Percentiles rank a stretch among this genome's conserved stretches.
Conservation (phyloP, 495 filamentous ascomycete species). For the Aspergillus panamensis region DNA sequence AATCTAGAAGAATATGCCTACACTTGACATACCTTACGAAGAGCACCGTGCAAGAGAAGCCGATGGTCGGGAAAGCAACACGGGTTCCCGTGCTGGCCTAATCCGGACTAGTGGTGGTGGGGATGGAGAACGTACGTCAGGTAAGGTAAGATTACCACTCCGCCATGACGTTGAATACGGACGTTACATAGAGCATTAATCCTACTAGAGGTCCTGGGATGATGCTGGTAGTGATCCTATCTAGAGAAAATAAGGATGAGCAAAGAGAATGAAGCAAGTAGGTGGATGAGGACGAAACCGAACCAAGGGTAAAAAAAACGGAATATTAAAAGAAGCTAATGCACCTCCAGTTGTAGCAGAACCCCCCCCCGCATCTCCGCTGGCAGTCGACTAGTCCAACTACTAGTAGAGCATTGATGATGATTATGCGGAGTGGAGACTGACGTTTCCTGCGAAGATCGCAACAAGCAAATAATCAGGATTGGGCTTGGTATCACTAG, state of each 20-base stretch:
- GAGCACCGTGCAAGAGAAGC: no score
- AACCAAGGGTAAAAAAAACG: no score
- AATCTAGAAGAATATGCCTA: no score
- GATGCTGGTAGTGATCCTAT: neutral
- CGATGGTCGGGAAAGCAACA: conserved; percentile 7
- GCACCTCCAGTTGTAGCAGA: no score
- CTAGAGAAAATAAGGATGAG: no score
- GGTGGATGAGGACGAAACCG: no score
- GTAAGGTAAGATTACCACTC: conserved; percentile 5
- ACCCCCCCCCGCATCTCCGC: no score
- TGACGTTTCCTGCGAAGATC: conserved; percentile 12
- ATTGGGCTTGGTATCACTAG: neutral
- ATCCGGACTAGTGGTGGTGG: neutral
- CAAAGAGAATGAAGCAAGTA: no score
- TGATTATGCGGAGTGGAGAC: conserved; percentile 8
- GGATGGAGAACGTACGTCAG: no score
- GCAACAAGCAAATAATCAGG: conserved; percentile 11
- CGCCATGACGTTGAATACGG: conserved; percentile 6
- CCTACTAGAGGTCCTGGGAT: neutral
- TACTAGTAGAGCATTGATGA: neutral
- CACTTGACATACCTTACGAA: no score
- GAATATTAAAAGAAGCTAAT: neutral
- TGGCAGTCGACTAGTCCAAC: no score
- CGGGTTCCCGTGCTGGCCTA: conserved; percentile 7
- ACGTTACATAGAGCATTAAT: neutral